Evolutionary conservation across 441 rosid species (phyloP).

Genomic region (Gossypium schwendimanii): DNA sequence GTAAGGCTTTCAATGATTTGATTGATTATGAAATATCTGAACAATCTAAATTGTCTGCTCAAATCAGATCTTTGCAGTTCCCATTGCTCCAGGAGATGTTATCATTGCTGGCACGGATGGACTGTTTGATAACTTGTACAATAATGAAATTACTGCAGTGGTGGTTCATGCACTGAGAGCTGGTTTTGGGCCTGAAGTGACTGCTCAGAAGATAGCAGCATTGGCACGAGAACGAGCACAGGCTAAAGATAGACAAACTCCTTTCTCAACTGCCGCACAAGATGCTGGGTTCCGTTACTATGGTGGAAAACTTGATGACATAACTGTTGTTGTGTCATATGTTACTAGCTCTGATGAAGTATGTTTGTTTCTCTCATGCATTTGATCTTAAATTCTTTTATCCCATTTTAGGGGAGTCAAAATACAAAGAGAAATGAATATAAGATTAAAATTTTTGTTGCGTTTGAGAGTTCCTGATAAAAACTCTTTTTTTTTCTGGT

Average conservation of each 20-base stretch:
- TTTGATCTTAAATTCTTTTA: not conserved
- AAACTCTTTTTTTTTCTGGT: not conserved
- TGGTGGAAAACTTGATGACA: conserved; percentile 97
- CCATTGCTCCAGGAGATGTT: conserved; percentile 81
- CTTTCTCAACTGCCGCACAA: conserved; percentile 91
- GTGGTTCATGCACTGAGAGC: conserved; percentile 78
- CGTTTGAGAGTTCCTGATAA: not conserved
- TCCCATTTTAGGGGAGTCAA: not conserved
- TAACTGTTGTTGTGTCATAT: conserved; percentile 90
- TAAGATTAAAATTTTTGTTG: not conserved
- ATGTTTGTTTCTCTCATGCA: not conserved
- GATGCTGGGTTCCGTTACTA: conserved; percentile 88
- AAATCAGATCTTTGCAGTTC: conserved; percentile 62
- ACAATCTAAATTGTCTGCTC: not conserved
- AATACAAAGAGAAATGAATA: not conserved
- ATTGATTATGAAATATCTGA: conserved; percentile 19
- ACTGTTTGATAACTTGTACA: conserved; percentile 82
- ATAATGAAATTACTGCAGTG: conserved; percentile 78
- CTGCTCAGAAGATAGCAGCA: conserved; percentile 96
- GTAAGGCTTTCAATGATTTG: not conserved
- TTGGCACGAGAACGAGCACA: conserved; percentile 82
- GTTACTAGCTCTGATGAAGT: conserved; percentile 35
- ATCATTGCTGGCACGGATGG: conserved; percentile 93
- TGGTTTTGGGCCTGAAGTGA: conserved; percentile 69
- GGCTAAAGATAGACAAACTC: conserved; percentile 75